Conservation (phyloP, 305 asterid genomes). For the Fraxinus velutina region DNA sequence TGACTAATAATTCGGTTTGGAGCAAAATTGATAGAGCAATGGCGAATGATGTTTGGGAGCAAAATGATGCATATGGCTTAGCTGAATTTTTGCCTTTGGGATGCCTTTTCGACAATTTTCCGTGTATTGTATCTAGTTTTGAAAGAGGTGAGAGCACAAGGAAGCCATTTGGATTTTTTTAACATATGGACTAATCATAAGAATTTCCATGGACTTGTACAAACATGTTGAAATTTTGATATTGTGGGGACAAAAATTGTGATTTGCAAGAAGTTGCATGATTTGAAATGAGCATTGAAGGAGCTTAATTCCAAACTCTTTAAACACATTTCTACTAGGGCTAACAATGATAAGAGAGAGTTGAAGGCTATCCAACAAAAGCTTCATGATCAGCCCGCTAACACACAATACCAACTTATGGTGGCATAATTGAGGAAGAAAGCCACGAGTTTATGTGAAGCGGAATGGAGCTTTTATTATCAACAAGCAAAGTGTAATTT, state of each 20-base stretch:
- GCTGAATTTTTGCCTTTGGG: too few relatives aligned
- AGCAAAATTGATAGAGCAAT: too few relatives aligned
- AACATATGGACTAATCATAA: neutral
- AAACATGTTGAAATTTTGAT: too few relatives aligned
- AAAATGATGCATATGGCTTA: too few relatives aligned
- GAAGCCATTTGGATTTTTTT: neutral
- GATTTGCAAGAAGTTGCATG: neutral
- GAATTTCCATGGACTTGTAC: neutral
- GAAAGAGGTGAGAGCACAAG: neutral
- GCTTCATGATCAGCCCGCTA: neutral
- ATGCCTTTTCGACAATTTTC: too few relatives aligned
- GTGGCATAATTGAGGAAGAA: neutral
- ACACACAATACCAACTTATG: neutral
- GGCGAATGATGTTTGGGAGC: too few relatives aligned
- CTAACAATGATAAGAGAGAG: neutral
- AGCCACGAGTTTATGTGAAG: neutral
- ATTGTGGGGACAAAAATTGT: neutral
- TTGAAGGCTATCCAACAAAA: neutral
- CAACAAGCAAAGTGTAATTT: too few relatives aligned
- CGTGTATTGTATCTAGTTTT: neutral
- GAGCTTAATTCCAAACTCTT: too few relatives aligned
- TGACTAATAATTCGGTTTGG: too few relatives aligned
- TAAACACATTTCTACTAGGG: neutral
- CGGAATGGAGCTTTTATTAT: too few relatives aligned
- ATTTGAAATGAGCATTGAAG: neutral